Percentiles rank a stretch among this genome's conserved stretches.
These are phyloP conservation scores for Exophiala oligosperma DNA, from an alignment of 2,329 filamentous ascomycete genomes.

Conservation along the genomic window DNA sequence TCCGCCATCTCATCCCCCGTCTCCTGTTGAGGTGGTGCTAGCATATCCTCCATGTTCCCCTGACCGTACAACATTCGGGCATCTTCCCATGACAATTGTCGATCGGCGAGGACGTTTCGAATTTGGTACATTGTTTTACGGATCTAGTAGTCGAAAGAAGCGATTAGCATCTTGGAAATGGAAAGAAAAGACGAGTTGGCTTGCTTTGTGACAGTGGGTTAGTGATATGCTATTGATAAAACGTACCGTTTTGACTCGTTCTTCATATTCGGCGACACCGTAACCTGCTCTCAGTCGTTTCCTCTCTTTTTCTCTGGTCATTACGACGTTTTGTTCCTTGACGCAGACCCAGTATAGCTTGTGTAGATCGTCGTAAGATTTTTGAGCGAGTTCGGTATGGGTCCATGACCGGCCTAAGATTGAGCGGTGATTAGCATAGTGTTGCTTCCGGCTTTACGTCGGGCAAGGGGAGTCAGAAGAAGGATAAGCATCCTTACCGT, in stretches of 20 bases:
- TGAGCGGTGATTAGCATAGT: not conserved
- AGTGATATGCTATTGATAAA: not conserved
- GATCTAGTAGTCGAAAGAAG: constrained; percentile 4
- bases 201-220: not conserved
- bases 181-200: not conserved
- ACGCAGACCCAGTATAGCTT: constrained; percentile 91
- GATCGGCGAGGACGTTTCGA: constrained; percentile 11
- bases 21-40: too few relatives aligned
- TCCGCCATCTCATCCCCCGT: too few relatives aligned
- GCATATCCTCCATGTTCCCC: too few relatives aligned
- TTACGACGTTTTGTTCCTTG: constrained; percentile 84
- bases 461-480: not conserved
- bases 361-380: constrained; percentile 93
- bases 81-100: constrained; percentile 2
- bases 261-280: constrained; percentile 66
- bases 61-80: too few relatives aligned
- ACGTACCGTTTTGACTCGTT: constrained; percentile 67
- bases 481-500: constrained; percentile 55
- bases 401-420: constrained; percentile 72
- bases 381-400: constrained; percentile 78
- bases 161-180: not conserved
- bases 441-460: not conserved
- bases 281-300: constrained; percentile 67
- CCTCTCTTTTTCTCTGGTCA: constrained; percentile 73
- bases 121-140: constrained; percentile 9